These are phyloP conservation scores for Fusarium sambucinum DNA, from an alignment of 2,329 filamentous ascomycete genomes.

Conservation along the genomic window DNA sequence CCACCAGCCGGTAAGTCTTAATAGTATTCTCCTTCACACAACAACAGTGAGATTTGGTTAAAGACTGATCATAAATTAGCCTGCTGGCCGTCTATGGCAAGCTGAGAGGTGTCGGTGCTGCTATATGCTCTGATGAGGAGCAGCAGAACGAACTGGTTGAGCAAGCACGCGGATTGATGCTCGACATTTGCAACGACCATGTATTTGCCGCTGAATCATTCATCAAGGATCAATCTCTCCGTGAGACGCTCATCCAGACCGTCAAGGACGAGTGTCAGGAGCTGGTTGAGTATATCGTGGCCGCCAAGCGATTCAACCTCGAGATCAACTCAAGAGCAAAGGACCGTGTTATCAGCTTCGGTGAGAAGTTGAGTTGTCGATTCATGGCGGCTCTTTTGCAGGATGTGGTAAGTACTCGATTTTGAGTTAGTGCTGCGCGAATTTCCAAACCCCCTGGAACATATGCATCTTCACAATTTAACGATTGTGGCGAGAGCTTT, in stretches of 20 bases:
- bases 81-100: constrained; percentile 71
- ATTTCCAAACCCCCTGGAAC: neutral
- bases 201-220: constrained; percentile 75
- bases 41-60: neutral
- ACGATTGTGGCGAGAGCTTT: neutral
- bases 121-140: constrained; percentile 64
- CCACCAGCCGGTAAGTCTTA: constrained; percentile 85
- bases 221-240: constrained; percentile 68
- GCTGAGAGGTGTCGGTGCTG: constrained; percentile 65
- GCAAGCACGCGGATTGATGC: constrained; percentile 79
- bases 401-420: constrained; percentile 67
- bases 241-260: constrained; percentile 69
- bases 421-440: constrained; percentile 11
- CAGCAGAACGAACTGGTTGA: constrained; percentile 65
- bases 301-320: constrained; percentile 73
- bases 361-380: constrained; percentile 93
- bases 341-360: constrained; percentile 91
- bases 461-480: neutral
- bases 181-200: constrained; percentile 87
- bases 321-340: constrained; percentile 84
- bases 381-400: constrained; percentile 89
- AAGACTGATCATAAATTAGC: constrained; percentile 49
- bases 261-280: constrained; percentile 85
- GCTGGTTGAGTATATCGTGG: constrained; percentile 78
- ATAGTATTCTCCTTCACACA: neutral